Evolutionary conservation across 495 filamentous ascomycete genomes (phyloP).

Genomic region (Staphylotrichum longicolle): DNA sequence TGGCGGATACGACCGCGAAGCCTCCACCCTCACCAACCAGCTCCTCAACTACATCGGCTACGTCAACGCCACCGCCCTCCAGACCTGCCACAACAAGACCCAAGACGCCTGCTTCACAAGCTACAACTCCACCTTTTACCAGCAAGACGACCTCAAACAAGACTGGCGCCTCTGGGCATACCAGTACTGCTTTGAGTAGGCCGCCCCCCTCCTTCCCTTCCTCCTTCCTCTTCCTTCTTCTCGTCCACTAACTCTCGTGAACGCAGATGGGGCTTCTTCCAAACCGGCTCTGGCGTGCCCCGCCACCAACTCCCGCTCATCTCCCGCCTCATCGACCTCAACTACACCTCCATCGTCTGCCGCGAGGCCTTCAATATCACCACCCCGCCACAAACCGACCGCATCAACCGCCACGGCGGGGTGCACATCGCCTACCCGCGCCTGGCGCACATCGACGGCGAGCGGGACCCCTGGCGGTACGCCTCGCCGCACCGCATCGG

Average conservation of each 20-base stretch:
- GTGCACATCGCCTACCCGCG: slow-evolving; percentile 61
- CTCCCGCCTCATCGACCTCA: slow-evolving; percentile 59
- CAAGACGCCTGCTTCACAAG: slow-evolving; percentile 58
- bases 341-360: slow-evolving; percentile 56
- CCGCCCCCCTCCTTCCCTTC: not conserved
- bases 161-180: slow-evolving; percentile 62
- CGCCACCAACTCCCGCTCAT: slow-evolving; percentile 57
- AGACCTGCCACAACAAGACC: slow-evolving; percentile 25
- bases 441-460: slow-evolving; percentile 65
- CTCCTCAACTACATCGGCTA: slow-evolving; percentile 68
- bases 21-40: slow-evolving; percentile 48
- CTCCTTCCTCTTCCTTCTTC: not conserved
- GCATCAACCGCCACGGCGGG: slow-evolving; percentile 69
- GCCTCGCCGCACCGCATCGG: slow-evolving; percentile 60
- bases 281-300: slow-evolving; percentile 64
- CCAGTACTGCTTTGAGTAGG: slow-evolving; percentile 49
- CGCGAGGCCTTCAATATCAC: slow-evolving; percentile 61
- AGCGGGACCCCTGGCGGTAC: slow-evolving; percentile 67
- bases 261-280: slow-evolving; percentile 66
- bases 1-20: slow-evolving; percentile 56
- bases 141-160: slow-evolving; percentile 48
- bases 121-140: slow-evolving; percentile 52
- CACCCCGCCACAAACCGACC: slow-evolving; percentile 50
- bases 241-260: slow-evolving; percentile 21
- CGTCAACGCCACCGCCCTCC: slow-evolving; percentile 44